Base-by-base conservation (phyloP, 495 filamentous ascomycete genomes). In the Lentithecium fluviatile region DNA sequence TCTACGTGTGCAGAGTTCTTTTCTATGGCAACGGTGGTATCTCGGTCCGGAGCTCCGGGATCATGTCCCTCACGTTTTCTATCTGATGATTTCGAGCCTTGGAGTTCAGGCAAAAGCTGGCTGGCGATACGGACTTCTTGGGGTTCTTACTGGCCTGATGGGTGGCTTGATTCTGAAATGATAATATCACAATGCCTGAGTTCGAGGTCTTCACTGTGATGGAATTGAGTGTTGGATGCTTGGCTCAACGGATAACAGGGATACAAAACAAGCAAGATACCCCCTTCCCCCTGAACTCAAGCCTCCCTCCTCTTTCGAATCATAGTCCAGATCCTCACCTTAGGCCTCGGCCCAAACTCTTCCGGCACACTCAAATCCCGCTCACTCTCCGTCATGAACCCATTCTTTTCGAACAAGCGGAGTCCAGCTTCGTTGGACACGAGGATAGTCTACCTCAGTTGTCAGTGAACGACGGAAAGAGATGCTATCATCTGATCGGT, bases 31-130 rank as follows among this genome's bases (percentile, higher is more conserved):
- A 32, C 29, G 29, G 29, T 32, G 29, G 10, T 32, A 32, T 32
- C 10, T 32, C 29, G 29, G 29, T 32, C n/a, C 29, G 29, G 29
- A 32, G 29, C 29, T 10, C 29, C 29, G 29, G 29, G 10, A 32
- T 10, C 4, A 32, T 32, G 10, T 32, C 29, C n/a, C n/a, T 32
- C 10, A 32, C 29, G 29, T 32, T 32, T 32, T 32, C 29, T 32
- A 4, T 32, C 10, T 32, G 4, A 32, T 32, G 4, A 32, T 4
- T 32, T 32, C 10, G 15, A 43, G 40, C 40, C 40, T 3, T 6
- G 40, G 40, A 43, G 40, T 43, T 43, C 40, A 43, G 40, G 40
- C 13, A 43, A 43, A 43, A 43, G 40, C 36, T 15, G 36, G 36
- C 15, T 43, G 40, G 40, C 15, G 40, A 43, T 6, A 6, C 15